phyloP scores from a whole-genome alignment of 495 filamentous ascomycete genomes.

The Hypoxylon cercidicola region DNA sequence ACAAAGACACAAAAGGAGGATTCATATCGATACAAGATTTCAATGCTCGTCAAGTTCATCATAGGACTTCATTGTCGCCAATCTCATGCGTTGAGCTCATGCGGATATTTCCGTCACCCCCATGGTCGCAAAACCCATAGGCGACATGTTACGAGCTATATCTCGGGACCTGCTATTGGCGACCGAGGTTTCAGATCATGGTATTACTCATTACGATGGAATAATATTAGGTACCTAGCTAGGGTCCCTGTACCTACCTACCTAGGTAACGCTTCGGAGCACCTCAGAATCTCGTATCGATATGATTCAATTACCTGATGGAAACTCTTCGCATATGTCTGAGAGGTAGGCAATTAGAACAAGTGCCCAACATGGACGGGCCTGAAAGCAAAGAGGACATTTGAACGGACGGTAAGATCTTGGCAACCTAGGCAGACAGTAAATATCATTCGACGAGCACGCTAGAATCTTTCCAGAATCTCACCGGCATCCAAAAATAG shows the following conservation, averaged over 20 bases:
- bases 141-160: neutral
- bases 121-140: too few relatives aligned
- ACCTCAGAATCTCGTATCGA: slow-evolving; percentile 24
- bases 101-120: too few relatives aligned
- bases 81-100: too few relatives aligned
- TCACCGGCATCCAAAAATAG: slow-evolving; percentile 13
- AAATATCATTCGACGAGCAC: neutral
- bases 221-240: slow-evolving; percentile 6
- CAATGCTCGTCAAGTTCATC: too few relatives aligned
- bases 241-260: neutral
- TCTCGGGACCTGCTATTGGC: neutral
- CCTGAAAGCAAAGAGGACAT: neutral
- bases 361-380: neutral
- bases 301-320: neutral
- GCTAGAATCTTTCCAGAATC: slow-evolving; percentile 25
- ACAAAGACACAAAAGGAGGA: too few relatives aligned
- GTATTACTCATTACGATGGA: neutral
- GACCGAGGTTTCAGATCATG: slow-evolving; percentile 3
- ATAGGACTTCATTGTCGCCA: too few relatives aligned
- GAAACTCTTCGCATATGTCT: too few relatives aligned
- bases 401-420: neutral
- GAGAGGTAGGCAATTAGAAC: neutral
- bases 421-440: neutral
- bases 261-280: neutral
- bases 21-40: too few relatives aligned